Base-by-base conservation (phyloP, 192 early-diverging fungal species). In the Coemansia sp. region DNA sequence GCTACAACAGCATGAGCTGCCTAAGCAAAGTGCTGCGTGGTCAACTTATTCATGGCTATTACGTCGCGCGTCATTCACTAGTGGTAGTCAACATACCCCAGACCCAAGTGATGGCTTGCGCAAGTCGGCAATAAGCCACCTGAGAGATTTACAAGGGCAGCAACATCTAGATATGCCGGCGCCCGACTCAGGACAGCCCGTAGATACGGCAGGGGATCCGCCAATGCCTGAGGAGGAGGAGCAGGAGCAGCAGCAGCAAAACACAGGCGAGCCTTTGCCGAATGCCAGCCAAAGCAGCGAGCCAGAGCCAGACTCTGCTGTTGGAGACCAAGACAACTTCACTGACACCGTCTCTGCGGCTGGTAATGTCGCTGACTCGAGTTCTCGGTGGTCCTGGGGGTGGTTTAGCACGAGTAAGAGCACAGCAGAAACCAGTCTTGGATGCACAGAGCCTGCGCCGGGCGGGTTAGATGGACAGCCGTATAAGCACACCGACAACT, bases 401-500 rank as follows among this genome's bases (percentile, higher is more conserved):
- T 65, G 63, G 63, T 55, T 65, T 65, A 37, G 63, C 26, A 23
- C 14, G 14, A 14, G 45, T 16, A 48, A 28, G 25, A 65, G 63
- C 3, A 26, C 48, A 26, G 48, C 20, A 20, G n/a, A 21, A 18
- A 18, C 45, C 45, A 47, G 45, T 6, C 7, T 47, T 47, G 45
- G 20, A 18, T 18, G 45, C 18, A 8, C 18, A 13, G 48, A 14
- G 23, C 11, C 12, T 13, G 12, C 25, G 11, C 5, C 48, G 12
- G 12, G 23, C 25, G 21, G 13, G 4, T 9, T 11, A 50, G 8
- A 13, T 13, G 9, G 23, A 11, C 48, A 50, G 25, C 3, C 23
- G 25, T 23, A 50, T 50, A 21, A 26, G 3, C 48, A 50, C 5
- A 50, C 23, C 6, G 48, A 50, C 25, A 50, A 7, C 25, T 50